These are phyloP conservation scores for Ilex aquifolium DNA, from an alignment of 257 asterid genomes.

Conservation along the genomic window DNA sequence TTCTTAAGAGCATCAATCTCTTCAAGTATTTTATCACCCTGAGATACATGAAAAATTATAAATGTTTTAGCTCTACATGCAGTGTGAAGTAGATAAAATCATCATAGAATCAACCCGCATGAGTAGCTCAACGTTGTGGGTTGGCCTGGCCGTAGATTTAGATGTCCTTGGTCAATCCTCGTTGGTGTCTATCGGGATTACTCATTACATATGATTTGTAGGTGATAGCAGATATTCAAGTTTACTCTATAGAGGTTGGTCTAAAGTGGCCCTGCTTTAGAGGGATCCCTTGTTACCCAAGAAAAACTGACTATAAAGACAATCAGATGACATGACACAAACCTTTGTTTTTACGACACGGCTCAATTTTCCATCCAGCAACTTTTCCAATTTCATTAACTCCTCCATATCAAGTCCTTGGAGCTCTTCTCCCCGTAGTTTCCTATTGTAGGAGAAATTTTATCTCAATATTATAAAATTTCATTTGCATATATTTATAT, in stretches of 20 bases:
- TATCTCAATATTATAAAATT: too few relatives aligned
- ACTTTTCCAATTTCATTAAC: slow-evolving; percentile 59
- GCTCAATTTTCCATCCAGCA: slow-evolving; percentile 43
- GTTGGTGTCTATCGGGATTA: too few relatives aligned
- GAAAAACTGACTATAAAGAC: too few relatives aligned
- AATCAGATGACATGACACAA: neutral
- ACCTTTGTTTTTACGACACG: slow-evolving; percentile 59
- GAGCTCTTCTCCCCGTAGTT: slow-evolving; percentile 69
- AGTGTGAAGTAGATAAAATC: neutral
- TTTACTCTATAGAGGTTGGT: too few relatives aligned
- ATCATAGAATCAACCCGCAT: neutral
- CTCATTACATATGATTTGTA: too few relatives aligned
- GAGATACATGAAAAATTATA: slow-evolving; percentile 15
- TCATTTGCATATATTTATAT: neutral
- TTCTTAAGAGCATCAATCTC: slow-evolving; percentile 51
- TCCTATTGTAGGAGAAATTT: slow-evolving; percentile 24
- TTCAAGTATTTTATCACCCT: slow-evolving; percentile 45
- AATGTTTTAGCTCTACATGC: neutral
- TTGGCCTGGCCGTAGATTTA: too few relatives aligned
- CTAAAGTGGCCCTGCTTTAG: too few relatives aligned
- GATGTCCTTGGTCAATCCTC: too few relatives aligned
- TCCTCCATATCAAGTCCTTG: slow-evolving; percentile 59
- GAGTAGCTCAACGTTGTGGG: too few relatives aligned
- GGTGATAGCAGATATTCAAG: too few relatives aligned
- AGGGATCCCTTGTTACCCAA: too few relatives aligned